Evolutionary conservation across 306 rosid species (phyloP), one percentile per base, ranked within the genome.

Genomic region (Cyamopsis tetragonoloba): DNA sequence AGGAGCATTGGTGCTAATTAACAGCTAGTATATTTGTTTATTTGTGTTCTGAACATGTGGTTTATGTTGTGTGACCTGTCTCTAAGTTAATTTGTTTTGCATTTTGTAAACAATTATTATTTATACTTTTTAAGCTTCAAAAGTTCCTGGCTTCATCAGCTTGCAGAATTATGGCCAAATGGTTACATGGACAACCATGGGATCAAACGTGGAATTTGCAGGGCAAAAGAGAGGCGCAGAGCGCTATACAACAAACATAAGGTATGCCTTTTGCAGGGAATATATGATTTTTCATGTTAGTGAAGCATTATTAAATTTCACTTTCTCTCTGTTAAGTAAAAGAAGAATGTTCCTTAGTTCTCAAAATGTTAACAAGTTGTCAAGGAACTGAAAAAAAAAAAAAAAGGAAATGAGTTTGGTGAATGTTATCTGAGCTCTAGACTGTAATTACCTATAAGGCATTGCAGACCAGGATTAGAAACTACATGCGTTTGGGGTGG

Each of bases 101-200:
- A 20, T 65, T 50, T 28, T 14, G 58, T 23, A 15, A 32, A 34
- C 55, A 47, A 12, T 35, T 3, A 27, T n/a, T 53, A 27, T 55
- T 64, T 66, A 38, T 50, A 23, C 8, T 62, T 35, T 68, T 49
- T 30, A 23, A 38, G 44, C 61, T 39, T 66, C 32, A 4, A 47
- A 46, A 27, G 58, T 55, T 60, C 42, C 3, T 78, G 69, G 67
- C 72, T 70, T 66, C 20, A 61, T 69, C 90, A 93, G 99, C 96
- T 93, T 62, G 97, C 97, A 2, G 84, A 79, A 67, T 80, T 93
- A 83, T 93, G 97, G 97, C 99, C 97, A 51, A 73, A 65, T 83
- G 97, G 97, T 51, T 82, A 68, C 85, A 93, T 93, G 99, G 99
- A 93, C 84, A 93, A 90, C 80, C 91, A 87, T 83, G 99, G 99